Evolutionary conservation across 495 filamentous ascomycete species (phyloP), one percentile per base, ranked within the genome.

Genomic region (Neurospora tetrasperma): DNA sequence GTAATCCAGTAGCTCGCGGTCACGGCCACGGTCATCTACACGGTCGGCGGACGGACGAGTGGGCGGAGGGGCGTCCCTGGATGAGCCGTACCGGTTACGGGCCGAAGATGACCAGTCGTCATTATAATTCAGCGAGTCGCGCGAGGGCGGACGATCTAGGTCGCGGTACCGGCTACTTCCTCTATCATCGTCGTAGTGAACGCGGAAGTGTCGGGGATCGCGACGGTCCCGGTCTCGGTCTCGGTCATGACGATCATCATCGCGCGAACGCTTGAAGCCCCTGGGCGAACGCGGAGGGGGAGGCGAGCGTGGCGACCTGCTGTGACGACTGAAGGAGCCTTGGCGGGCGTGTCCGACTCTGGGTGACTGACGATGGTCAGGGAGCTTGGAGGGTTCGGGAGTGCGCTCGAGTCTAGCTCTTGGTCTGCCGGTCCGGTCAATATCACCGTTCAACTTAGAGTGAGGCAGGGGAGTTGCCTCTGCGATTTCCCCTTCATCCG

Each of bases 401-500:
- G 86, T 85, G 86, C 88, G 89, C 88, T 93, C 93, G 81, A 85
- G 84, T 86, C 87, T 89, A 88, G 86, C 86, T 85, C 88, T 87
- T 83, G 83, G 86, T 90, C 89, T 88, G 88, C 88, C 87, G 84
- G 78, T 82, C 82, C 86, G 87, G 89, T 90, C 88, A 90, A 89
- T 87, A 77, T 77, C 77, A 86, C 84, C 85, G 83, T 82, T 83
- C 86, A 81, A 75, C 74, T 84, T 80, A 83, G 78, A 75, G 74
- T 83, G 82, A 84, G 83, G 83, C 85, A 85, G 84, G 84, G 84
- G 78, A 86, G 83, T 83, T 86, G 86, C 86, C 87, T 92, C 93
- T 84, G 91, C 83, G 82, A 97, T 94, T 88, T 97, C 94, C 83
- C 94, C 94, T 85, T 97, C 92, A 84, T 89, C 88, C 79, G 87